phyloP scores from a whole-genome alignment of 371 early-diverging fungal species.

The Mortierella sp. region DNA sequence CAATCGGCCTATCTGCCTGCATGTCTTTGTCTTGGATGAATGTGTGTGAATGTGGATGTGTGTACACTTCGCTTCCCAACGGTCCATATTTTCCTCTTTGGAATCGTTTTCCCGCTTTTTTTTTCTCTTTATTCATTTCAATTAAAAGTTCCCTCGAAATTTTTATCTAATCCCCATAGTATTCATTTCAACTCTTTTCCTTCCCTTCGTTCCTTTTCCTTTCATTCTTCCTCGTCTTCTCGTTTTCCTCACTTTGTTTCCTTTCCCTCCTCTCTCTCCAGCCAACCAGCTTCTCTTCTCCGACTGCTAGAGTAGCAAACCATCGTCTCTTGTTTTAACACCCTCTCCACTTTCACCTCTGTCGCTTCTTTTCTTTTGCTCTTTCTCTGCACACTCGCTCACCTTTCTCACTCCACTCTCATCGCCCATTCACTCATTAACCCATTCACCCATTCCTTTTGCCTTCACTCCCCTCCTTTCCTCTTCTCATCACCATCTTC shows the following conservation, averaged over 20 bases:
- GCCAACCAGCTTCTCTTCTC: neutral
- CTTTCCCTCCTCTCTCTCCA: neutral
- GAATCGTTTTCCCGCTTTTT: neutral
- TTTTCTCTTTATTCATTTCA: neutral
- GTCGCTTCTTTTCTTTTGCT: neutral
- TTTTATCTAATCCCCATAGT: no score
- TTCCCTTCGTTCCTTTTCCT: neutral
- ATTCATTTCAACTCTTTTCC: no score
- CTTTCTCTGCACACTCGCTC: neutral
- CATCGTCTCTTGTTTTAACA: neutral
- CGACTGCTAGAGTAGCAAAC: no score
- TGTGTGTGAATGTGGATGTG: neutral
- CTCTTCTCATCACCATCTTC: no score
- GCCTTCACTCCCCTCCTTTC: neutral
- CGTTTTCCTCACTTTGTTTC: neutral
- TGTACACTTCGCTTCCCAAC: neutral
- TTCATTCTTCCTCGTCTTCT: neutral
- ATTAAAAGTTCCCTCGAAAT: conserved; percentile 12
- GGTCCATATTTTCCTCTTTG: neutral
- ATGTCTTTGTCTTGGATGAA: no score
- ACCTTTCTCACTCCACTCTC: neutral
- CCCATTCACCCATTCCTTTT: neutral
- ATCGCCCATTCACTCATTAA: neutral
- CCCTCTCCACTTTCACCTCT: neutral
- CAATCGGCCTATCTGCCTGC: no score